Evolutionary conservation across 257 asterid species (phyloP).

Genomic region (Plectranthus barbatus): DNA sequence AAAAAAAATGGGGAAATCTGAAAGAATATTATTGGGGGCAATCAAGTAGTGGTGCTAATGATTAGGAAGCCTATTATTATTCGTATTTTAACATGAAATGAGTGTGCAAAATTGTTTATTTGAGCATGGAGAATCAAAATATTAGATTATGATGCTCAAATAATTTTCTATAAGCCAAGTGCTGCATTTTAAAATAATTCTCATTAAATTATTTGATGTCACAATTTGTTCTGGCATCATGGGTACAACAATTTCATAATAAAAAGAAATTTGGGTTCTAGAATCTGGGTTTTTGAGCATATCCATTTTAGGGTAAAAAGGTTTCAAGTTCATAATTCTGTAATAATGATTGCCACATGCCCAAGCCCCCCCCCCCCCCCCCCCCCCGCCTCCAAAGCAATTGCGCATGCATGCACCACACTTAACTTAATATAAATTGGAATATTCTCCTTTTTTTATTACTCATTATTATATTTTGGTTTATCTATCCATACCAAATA

Average conservation of each 20-base stretch:
- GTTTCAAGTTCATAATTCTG: conserved; percentile 3
- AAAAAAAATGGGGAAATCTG: not conserved
- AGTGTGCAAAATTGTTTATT: not conserved
- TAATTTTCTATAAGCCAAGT: not conserved
- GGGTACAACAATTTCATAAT: not conserved
- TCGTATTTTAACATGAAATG: conserved; percentile 6
- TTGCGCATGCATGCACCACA: not conserved
- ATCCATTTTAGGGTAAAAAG: not conserved
- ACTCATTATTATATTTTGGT: no score
- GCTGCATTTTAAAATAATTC: not conserved
- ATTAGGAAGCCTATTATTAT: conserved; percentile 33
- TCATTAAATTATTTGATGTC: not conserved
- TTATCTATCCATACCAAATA: not conserved
- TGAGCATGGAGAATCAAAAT: not conserved
- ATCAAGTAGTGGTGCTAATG: conserved; percentile 35
- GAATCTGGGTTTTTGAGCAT: not conserved
- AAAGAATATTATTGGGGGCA: conserved; percentile 11
- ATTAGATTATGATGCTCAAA: not conserved
- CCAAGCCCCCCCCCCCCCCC: conserved; percentile 1
- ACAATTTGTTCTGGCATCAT: not conserved
- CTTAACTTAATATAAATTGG: not conserved
- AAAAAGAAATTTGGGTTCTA: not conserved
- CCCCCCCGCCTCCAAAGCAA: no score
- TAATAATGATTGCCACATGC: conserved; percentile 6
- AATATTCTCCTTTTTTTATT: not conserved